Evolutionary conservation across 495 filamentous ascomycete genomes (phyloP), one percentile per base, ranked within the genome.

Genomic region (Neurospora sp.): DNA sequence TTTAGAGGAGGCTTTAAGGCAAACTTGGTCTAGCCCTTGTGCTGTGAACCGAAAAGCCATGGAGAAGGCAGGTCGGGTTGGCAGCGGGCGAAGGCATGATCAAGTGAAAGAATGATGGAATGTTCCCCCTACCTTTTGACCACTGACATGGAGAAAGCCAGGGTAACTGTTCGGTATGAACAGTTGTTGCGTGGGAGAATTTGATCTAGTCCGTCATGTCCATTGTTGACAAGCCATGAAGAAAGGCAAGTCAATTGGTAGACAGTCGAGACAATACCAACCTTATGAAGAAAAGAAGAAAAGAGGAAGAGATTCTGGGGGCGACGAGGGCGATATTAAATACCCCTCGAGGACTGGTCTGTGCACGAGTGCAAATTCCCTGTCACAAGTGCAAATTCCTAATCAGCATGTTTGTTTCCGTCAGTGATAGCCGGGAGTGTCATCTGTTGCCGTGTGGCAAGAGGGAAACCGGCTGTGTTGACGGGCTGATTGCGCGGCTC

Each of bases 311-410:
- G 12, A 38, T 37, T 61, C 14, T 53, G 31, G 22, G 35, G 22
- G 48, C 41, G 53, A 27, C 20, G 40, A 35, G 65, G 48, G 1
- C n/a, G 27, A 6, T 20, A 48, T 68, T 71, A 48, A 68, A 74
- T 71, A 71, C 14, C 17, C 41, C 20, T 17, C 35, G 53, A 17
- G 20, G 40, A 40, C 39, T 65, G 72, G 72, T 53, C 72, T 68
- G 70, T 74, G 72, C 72, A 71, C 70, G 53, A 20, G 40, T 74
- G 69, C 72, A 69, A 70, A 48, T 59, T 69, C 22, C 48, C 10
- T 14, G 48, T 59, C 48, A 59, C 48, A 22, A 59, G 48, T 59
- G 53, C 53, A 61, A 61, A 61, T 61, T 61, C 12, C 12, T 10
- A 31, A 14, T 31, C 53, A 31, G 20, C 22, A 2, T 31, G 53